A percentile compares a stretch with the other conserved stretches of the same genome.
These are phyloP conservation scores for Medicago lupulina DNA, from an alignment of 306 rosid genomes.

Conservation along the genomic window DNA sequence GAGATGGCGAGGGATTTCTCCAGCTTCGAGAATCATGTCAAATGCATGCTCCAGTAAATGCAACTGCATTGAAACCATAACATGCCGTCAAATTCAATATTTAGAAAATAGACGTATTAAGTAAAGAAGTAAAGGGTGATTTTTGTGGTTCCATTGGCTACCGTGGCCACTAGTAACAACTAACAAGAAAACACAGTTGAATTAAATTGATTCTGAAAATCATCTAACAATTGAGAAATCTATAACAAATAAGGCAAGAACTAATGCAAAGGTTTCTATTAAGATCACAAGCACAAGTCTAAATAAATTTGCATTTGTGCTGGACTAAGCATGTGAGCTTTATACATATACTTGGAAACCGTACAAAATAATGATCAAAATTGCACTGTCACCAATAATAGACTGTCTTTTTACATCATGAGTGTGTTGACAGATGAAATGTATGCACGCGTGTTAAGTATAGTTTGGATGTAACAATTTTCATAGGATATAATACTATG, in stretches of 20 bases:
- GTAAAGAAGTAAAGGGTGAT: background rate
- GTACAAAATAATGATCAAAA: slow-evolving; percentile 31
- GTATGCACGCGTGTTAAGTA: slow-evolving; percentile 8
- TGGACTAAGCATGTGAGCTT: slow-evolving; percentile 5
- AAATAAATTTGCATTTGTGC: slow-evolving; percentile 14
- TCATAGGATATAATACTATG: slow-evolving; percentile 29
- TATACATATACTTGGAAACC: too few relatives aligned
- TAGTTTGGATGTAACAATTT: background rate
- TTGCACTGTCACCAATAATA: background rate
- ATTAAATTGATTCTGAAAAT: slow-evolving; percentile 6
- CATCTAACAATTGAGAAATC: slow-evolving; percentile 15
- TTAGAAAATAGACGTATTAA: slow-evolving; percentile 8
- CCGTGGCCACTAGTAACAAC: slow-evolving; percentile 7
- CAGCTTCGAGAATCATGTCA: slow-evolving; percentile 75
- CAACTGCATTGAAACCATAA: slow-evolving; percentile 63
- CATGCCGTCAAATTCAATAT: slow-evolving; percentile 37
- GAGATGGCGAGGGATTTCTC: slow-evolving; percentile 66
- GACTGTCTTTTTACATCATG: background rate
- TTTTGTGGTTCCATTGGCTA: slow-evolving; percentile 23
- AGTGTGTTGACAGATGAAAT: too few relatives aligned
- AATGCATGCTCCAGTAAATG: slow-evolving; percentile 89
- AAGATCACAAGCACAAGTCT: slow-evolving; percentile 23
- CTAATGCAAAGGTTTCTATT: background rate
- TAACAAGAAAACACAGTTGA: background rate
- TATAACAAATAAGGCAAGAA: slow-evolving; percentile 10